Conservation (phyloP, 2,329 filamentous ascomycete species). For the Verticillium longisporum region DNA sequence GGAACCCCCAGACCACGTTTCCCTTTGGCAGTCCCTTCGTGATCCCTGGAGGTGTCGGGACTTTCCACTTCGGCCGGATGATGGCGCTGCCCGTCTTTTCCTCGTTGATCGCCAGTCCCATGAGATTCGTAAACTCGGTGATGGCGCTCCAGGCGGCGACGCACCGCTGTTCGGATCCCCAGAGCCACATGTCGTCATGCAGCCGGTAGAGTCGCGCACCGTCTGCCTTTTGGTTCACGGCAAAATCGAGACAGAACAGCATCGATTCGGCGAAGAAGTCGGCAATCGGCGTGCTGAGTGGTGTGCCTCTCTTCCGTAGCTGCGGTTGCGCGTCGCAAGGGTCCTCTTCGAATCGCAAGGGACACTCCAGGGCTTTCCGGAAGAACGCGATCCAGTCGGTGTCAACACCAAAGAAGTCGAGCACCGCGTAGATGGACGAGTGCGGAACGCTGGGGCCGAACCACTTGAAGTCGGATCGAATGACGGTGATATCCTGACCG, state of each 20-base stretch:
- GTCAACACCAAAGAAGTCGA: slow-evolving; percentile 48
- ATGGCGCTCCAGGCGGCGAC: slow-evolving; percentile 46
- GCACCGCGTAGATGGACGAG: slow-evolving; percentile 42
- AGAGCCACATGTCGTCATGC: slow-evolving; percentile 61
- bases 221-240: slow-evolving; percentile 47
- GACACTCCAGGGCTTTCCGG: slow-evolving; percentile 41
- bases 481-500: slow-evolving; percentile 41
- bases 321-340: slow-evolving; percentile 30
- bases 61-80: slow-evolving; percentile 17
- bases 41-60: slow-evolving; percentile 6
- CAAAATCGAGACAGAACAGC: slow-evolving; percentile 56
- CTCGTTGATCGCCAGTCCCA: slow-evolving; percentile 48
- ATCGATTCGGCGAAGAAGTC: slow-evolving; percentile 49
- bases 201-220: slow-evolving; percentile 49
- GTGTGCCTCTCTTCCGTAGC: slow-evolving; percentile 44
- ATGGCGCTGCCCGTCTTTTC: slow-evolving; percentile 49
- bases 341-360: slow-evolving; percentile 44
- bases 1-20: slow-evolving; percentile 52
- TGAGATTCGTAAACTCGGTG: slow-evolving; percentile 38
- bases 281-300: slow-evolving; percentile 48
- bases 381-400: slow-evolving; percentile 49
- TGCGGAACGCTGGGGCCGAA: slow-evolving; percentile 53
- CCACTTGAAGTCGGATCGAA: slow-evolving; percentile 52
- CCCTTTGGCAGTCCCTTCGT: slow-evolving; percentile 37
- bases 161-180: slow-evolving; percentile 42